A percentile compares a stretch with the other conserved stretches of the same genome.
Conservation (phyloP, 2,329 filamentous ascomycete species). For the Sporothrix protearum region DNA sequence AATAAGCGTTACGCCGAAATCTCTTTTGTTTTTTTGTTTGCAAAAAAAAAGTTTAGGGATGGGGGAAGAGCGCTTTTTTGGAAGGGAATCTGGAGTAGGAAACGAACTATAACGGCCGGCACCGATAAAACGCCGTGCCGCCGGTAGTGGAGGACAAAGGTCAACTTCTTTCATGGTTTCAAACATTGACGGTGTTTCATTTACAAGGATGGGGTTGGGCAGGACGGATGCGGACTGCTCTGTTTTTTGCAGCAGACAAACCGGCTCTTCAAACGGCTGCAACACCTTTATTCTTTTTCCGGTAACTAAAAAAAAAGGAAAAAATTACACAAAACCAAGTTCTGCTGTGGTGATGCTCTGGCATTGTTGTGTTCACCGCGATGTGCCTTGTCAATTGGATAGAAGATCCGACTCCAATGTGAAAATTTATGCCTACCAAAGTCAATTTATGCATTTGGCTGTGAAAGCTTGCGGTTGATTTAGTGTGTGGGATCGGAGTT, state of each 20-base stretch:
- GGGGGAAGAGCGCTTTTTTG: not conserved
- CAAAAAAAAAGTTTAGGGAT: conserved; percentile 14
- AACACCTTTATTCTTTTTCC: conserved; percentile 14
- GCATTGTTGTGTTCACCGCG: not conserved
- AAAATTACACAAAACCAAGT: conserved; percentile 6
- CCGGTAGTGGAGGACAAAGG: not conserved
- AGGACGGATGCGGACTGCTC: conserved; percentile 18
- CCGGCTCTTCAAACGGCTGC: conserved; percentile 10
- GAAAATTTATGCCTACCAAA: not conserved
- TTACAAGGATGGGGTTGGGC: conserved; percentile 16
- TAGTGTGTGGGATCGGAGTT: not conserved
- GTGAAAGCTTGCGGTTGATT: not conserved
- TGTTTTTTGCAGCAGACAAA: not conserved
- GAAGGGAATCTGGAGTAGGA: not conserved
- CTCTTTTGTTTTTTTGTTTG: not conserved
- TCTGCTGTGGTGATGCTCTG: not conserved
- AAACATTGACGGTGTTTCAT: conserved; percentile 20
- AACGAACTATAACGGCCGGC: not conserved
- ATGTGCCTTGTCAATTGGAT: not conserved
- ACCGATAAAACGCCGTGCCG: conserved; percentile 1
- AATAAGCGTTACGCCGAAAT: conserved; percentile 22
- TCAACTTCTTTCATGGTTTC: conserved; percentile 16
- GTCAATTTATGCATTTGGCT: not conserved
- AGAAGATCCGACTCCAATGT: not conserved
- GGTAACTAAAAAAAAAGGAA: conserved; percentile 20